Percentiles rank a stretch among this genome's conserved stretches.
Conservation (phyloP, 2,329 filamentous ascomycete species). For the Clonostachys chloroleuca region DNA sequence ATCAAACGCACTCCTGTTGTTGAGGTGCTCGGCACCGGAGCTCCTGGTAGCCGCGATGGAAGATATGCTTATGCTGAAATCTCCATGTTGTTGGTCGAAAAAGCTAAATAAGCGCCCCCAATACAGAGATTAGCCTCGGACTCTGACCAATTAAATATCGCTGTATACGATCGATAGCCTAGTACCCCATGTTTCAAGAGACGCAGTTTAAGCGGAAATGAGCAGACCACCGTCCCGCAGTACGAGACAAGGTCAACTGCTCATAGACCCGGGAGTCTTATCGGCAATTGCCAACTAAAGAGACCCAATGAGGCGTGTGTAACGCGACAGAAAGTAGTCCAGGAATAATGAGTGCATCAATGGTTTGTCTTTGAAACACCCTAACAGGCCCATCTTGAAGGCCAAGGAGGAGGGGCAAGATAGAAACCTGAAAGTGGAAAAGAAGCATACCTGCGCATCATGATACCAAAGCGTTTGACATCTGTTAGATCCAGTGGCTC, state of each 20-base stretch:
- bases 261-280: background rate
- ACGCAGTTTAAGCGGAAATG: background rate
- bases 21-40: background rate
- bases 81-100: conserved; percentile 69
- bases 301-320: too few relatives aligned
- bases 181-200: background rate
- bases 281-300: too few relatives aligned
- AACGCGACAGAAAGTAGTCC: too few relatives aligned
- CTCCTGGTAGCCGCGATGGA: conserved; percentile 15
- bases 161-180: too few relatives aligned
- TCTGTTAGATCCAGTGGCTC: conserved; percentile 51
- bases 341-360: too few relatives aligned
- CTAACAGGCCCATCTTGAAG: background rate
- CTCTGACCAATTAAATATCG: too few relatives aligned
- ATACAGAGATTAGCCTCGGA: conserved; percentile 10
- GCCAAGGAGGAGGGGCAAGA: background rate
- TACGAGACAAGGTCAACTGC: background rate
- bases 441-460: conserved; percentile 70
- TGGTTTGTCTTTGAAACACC: background rate
- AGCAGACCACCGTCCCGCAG: background rate
- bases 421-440: background rate
- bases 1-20: background rate
- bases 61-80: conserved; percentile 40
- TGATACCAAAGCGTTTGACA: conserved; percentile 67
- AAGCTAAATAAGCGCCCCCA: conserved; percentile 44